Evolutionary conservation across 2,329 filamentous ascomycete genomes (phyloP).

Genomic region (Fusarium goolgardi): DNA sequence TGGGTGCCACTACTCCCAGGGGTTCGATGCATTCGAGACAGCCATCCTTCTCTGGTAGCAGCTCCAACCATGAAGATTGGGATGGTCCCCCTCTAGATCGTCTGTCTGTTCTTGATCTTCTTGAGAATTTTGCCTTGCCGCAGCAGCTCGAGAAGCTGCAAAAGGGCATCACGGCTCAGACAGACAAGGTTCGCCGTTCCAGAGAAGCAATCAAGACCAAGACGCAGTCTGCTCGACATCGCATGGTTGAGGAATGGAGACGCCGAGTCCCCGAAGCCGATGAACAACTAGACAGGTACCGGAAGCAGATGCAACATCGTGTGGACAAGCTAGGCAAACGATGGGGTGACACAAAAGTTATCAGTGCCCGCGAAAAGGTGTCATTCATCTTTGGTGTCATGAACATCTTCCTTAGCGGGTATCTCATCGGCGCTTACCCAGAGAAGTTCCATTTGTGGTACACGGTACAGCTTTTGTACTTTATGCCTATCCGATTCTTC

Average conservation of each 20-base stretch:
- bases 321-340: conserved; percentile 87
- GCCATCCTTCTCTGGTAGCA: conserved; percentile 84
- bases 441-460: conserved; percentile 95
- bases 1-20: conserved; percentile 59
- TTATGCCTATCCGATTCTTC: conserved; percentile 95
- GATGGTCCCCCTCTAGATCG: conserved; percentile 89
- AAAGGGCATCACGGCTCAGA: conserved; percentile 82
- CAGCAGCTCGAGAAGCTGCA: conserved; percentile 93
- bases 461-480: conserved; percentile 86
- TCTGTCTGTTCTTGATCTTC: conserved; percentile 88
- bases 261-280: conserved; percentile 86
- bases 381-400: conserved; percentile 96
- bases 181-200: conserved; percentile 84
- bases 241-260: conserved; percentile 93
- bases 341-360: conserved; percentile 90
- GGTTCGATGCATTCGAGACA: conserved; percentile 77
- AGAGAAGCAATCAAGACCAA: conserved; percentile 82
- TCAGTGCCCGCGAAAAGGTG: conserved; percentile 91
- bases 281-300: conserved; percentile 92
- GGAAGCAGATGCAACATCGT: conserved; percentile 84
- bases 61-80: conserved; percentile 89
- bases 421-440: conserved; percentile 87
- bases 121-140: conserved; percentile 92
- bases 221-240: conserved; percentile 82
- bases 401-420: conserved; percentile 97